These are phyloP conservation scores for Annona cherimola DNA, from an alignment of 164 flowering plant species.

Conservation along the genomic window DNA sequence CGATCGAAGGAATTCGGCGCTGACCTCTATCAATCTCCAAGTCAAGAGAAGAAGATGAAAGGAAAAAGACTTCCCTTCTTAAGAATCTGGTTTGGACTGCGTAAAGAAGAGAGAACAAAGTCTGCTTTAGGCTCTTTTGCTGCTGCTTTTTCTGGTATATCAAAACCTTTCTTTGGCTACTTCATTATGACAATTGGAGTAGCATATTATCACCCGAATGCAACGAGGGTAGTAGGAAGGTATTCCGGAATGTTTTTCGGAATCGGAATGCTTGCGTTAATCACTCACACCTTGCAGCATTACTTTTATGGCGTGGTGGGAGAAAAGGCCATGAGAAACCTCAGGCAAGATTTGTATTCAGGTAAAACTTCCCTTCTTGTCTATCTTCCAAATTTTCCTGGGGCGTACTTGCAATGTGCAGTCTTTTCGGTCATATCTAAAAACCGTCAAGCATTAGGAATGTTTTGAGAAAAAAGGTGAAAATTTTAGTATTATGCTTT, in stretches of 20 bases:
- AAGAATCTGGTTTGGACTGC: constrained; percentile 29
- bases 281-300: constrained; percentile 60
- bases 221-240: constrained; percentile 37
- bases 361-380: constrained; percentile 25
- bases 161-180: constrained; percentile 67
- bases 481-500: background rate
- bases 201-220: constrained; percentile 37
- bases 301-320: constrained; percentile 61
- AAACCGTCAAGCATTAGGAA: background rate
- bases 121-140: constrained; percentile 45
- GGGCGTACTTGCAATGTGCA: no score
- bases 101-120: constrained; percentile 26
- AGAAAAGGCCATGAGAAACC: constrained; percentile 63
- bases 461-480: background rate
- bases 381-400: background rate
- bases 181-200: constrained; percentile 72
- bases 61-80: constrained; percentile 19
- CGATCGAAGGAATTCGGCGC: constrained; percentile 9
- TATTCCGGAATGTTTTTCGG: constrained; percentile 37
- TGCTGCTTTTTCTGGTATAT: constrained; percentile 68
- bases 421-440: no score
- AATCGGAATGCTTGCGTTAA: constrained; percentile 48
- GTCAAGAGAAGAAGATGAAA: constrained; percentile 4
- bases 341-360: constrained; percentile 50
- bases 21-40: constrained; percentile 8